phyloP scores from a whole-genome alignment of 2,329 filamentous ascomycete genomes.

The Ascochyta viciae-villosae region DNA sequence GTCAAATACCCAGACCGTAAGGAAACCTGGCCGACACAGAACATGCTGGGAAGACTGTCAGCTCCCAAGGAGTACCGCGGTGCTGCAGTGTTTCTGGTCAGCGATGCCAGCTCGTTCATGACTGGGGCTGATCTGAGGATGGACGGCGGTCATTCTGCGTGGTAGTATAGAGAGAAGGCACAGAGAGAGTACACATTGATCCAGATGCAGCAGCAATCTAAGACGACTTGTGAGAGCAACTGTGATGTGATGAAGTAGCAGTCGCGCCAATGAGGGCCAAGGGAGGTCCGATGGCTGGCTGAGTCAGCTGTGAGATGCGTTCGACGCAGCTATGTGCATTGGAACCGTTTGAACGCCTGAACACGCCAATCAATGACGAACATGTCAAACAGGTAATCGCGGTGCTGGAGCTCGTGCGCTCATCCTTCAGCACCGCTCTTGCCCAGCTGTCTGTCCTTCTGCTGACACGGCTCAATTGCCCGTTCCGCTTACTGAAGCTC shows the following conservation, averaged over 20 bases:
- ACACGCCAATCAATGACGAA: background rate
- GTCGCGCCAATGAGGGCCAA: slow-evolving; percentile 4
- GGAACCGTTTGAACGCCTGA: background rate
- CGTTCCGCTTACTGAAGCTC: background rate
- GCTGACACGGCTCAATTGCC: background rate
- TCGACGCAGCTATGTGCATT: background rate
- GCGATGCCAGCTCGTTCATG: slow-evolving; percentile 52
- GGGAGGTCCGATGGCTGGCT: slow-evolving; percentile 11
- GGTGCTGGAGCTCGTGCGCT: slow-evolving; percentile 18
- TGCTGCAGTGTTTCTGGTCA: slow-evolving; percentile 49
- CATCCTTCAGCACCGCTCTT: slow-evolving; percentile 7
- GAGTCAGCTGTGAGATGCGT: background rate
- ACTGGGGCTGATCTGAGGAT: slow-evolving; percentile 49
- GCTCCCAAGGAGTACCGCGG: slow-evolving; percentile 48
- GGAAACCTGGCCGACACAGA: slow-evolving; percentile 79
- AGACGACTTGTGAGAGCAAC: background rate
- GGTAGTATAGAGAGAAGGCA: slow-evolving; percentile 30
- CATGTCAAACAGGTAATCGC: slow-evolving; percentile 23
- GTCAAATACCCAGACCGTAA: slow-evolving; percentile 72
- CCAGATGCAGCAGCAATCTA: background rate
- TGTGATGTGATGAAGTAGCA: background rate
- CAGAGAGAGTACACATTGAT: background rate
- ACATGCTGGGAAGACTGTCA: slow-evolving; percentile 71
- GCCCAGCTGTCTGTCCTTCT: background rate
- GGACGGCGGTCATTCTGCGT: slow-evolving; percentile 49